phyloP scores from a whole-genome alignment of 495 filamentous ascomycete species.

The Neurospora africana region DNA sequence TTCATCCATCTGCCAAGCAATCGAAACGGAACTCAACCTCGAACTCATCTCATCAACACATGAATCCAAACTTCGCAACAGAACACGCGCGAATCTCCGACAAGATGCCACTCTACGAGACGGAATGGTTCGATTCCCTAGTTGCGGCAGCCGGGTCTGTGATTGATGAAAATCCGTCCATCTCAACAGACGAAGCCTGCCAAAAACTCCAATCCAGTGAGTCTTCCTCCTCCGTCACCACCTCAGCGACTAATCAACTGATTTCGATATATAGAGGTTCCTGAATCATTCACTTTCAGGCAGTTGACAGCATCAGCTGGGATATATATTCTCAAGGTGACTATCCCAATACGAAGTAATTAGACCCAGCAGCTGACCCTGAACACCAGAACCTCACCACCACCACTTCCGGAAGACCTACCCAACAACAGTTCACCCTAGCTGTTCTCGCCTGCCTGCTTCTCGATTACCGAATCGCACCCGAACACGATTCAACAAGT shows the following conservation, averaged over 20 bases:
- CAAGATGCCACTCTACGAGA: neutral
- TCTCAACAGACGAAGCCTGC: neutral
- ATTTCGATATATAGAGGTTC: slow-evolving; percentile 2
- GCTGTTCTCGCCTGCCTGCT: slow-evolving; percentile 8
- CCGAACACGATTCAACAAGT: neutral
- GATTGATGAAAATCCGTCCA: neutral
- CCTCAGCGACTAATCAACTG: neutral
- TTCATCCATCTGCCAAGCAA: neutral
- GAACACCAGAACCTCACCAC: neutral
- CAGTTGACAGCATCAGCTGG: neutral
- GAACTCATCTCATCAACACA: neutral
- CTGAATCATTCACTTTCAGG: slow-evolving; percentile 1
- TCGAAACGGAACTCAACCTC: neutral
- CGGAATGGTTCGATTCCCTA: slow-evolving; percentile 8
- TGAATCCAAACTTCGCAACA: neutral
- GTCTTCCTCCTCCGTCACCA: neutral
- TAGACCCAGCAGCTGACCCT: neutral
- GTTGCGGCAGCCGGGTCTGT: neutral
- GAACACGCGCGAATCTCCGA: neutral
- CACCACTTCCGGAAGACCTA: neutral
- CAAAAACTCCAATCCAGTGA: neutral
- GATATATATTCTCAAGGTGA: neutral
- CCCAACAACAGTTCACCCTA: neutral
- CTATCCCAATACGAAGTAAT: neutral
- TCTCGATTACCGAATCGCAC: neutral